Percentiles rank a stretch among this genome's conserved stretches.
These are phyloP conservation scores for Candida takata DNA, from an alignment of 805 yeast species.

Conservation along the genomic window DNA sequence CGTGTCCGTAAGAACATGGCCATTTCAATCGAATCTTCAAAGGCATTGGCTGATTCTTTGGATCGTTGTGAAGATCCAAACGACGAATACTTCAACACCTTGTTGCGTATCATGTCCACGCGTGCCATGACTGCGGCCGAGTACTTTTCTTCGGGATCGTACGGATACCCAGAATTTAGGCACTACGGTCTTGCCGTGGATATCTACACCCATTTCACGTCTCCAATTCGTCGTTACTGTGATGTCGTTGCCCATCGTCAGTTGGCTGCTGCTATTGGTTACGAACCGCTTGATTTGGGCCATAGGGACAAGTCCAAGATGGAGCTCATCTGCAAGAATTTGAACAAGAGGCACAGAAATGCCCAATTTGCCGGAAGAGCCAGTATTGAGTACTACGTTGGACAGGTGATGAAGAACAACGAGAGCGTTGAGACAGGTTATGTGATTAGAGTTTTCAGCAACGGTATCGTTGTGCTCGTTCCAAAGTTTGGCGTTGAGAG, in stretches of 20 bases:
- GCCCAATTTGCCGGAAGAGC: slow-evolving; percentile 99
- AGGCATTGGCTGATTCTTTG: slow-evolving; percentile 86
- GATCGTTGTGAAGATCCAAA: slow-evolving; percentile 78
- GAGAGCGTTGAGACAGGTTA: slow-evolving; percentile 82
- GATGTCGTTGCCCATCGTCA: slow-evolving; percentile 97
- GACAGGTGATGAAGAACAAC: slow-evolving; percentile 89
- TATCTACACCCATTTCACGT: slow-evolving; percentile 96
- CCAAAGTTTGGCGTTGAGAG: slow-evolving; percentile 97
- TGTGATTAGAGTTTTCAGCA: slow-evolving; percentile 84
- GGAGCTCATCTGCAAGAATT: slow-evolving; percentile 83
- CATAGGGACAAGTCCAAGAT: slow-evolving; percentile 87
- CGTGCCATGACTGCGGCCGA: slow-evolving; percentile 99
- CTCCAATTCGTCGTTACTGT: slow-evolving; percentile 97
- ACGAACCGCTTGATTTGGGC: slow-evolving; percentile 71
- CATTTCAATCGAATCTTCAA: slow-evolving; percentile 77
- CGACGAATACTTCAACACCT: slow-evolving; percentile 89
- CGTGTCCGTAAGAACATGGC: slow-evolving; percentile 70
- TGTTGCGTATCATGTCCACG: slow-evolving; percentile 93
- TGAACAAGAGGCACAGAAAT: slow-evolving; percentile 90
- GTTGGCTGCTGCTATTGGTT: slow-evolving; percentile 95
- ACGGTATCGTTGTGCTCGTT: slow-evolving; percentile 90
- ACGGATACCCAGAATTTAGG: slow-evolving; percentile 82
- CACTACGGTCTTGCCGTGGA: slow-evolving; percentile 98
- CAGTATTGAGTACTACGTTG: slow-evolving; percentile 94
- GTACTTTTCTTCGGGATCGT: slow-evolving; percentile 87